Evolutionary conservation across 768 basidiomycete species (phyloP), one percentile per base, ranked within the genome.

Genomic region (Psilocybe cyanescens): DNA sequence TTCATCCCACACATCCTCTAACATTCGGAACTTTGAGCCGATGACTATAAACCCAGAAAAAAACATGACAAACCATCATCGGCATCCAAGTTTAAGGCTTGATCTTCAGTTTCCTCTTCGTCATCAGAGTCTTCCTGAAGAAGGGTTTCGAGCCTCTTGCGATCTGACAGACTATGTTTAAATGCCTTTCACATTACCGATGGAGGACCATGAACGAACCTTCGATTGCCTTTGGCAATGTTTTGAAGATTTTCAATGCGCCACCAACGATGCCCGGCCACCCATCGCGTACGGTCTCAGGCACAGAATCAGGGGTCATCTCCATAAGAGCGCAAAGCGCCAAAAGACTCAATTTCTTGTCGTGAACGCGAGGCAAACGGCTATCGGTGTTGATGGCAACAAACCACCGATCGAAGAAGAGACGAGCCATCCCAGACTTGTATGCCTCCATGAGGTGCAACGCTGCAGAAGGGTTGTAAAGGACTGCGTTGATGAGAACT

Each of bases 341-440:
- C 59, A 92, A 71, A 58, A 95, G 85, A 66, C 84, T 86, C 59
- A 96, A 77, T 74, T 90, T 94, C 83, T 95, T 94, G 76, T 96
- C 94, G 70, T 97, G 94, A 47, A 97, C 93, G 17, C 94, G 86
- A 11, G 92, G 91, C 37, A 95, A 81, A 51, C 80, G 82, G 28
- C 72, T 78, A 33, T 81, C 79, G 53, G 76, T 75, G 59, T 86
- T 87, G 74, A 94, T 90, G 9, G 86, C 85, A 9, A 75, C 82
- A 71, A 95, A 95, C 94, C 94, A 96, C 64, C 79, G 83, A 70
- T 92, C 86, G 70, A 96, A 94, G 81, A 96, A 94, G n/a, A 74
- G 69, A 39, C 89, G 86, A 0, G 90, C 83, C 39, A 81, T 77
- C n/a, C 87, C 87, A 0, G 86, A 75, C 28, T 79, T 79, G 68